Evolutionary conservation across 1,139 yeast species (phyloP), one percentile per base, ranked within the genome.

Genomic region (Yamadazyma taylorii): DNA sequence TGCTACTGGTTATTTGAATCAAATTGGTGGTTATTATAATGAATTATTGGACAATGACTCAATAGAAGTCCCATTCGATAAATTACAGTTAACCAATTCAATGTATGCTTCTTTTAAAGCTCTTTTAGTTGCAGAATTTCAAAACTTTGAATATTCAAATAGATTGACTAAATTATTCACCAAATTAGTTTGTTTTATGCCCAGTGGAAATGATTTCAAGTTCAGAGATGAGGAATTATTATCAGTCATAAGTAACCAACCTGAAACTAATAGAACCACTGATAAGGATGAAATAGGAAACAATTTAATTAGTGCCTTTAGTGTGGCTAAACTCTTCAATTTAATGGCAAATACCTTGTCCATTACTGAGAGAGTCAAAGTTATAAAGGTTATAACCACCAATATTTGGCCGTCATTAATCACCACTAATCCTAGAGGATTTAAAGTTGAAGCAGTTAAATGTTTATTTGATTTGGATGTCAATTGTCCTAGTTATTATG

Each of bases 371-470:
- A 59, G 56, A 29, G 55, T 62, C 15, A 60, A 55, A 37, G 29
- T 45, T 22, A 40, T 48, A 12, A 48, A 48, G 30, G 38, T 43
- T 5, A 53, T 71, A 2, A 48, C 74, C 27, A 56, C 69, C 11
- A 64, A 66, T 36, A 53, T 77, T 17, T 79, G 82, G 82, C 53
- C 56, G 3, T 61, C 77, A 19, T 48, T 80, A 8, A 51, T 60
- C n/a, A 63, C 73, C 2, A 57, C 66, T 2, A 63, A 70, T 15
- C 79, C 81, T 5, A 60, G 62, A 3, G 64, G 62, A 31, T 69
- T 66, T 40, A 88, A 82, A 48, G 83, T 81, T 1, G 90, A 83
- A 49, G 66, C 80, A 0, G 85, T 80, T 1, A 73, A 69, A 35
- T 66, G 73, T 10, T 62, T 78, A 9, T 71, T 72, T 56, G 75